phyloP scores from a whole-genome alignment of 2,329 filamentous ascomycete genomes.

The Fusarium vanettenii region DNA sequence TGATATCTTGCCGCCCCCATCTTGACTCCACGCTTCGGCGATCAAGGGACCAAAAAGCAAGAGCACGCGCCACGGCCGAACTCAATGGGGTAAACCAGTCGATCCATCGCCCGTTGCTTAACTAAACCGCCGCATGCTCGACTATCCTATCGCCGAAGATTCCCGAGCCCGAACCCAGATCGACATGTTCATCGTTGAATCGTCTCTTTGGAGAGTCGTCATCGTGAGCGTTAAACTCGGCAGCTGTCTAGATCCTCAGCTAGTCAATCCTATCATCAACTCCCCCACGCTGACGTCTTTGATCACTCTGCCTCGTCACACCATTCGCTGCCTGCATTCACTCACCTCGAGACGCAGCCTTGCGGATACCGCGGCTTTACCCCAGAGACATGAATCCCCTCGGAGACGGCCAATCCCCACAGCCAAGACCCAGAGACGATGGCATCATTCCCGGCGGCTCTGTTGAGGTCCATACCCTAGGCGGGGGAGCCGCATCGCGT shows the following conservation, averaged over 20 bases:
- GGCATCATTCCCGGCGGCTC: slow-evolving; percentile 29
- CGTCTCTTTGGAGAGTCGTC: slow-evolving; percentile 11
- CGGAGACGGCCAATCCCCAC: not conserved
- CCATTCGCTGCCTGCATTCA: slow-evolving; percentile 25
- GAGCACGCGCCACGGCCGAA: slow-evolving; percentile 25
- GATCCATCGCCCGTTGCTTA: slow-evolving; percentile 3
- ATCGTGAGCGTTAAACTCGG: slow-evolving; percentile 6
- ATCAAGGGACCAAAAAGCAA: slow-evolving; percentile 34
- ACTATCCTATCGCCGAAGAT: not conserved
- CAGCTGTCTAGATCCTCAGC: slow-evolving; percentile 14
- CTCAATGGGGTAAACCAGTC: slow-evolving; percentile 15
- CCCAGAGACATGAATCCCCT: slow-evolving; percentile 1
- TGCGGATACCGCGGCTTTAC: slow-evolving; percentile 5
- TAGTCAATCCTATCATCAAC: not conserved
- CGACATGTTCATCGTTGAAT: slow-evolving; percentile 19
- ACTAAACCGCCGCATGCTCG: not conserved
- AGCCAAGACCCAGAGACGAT: slow-evolving; percentile 7
- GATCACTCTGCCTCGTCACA: slow-evolving; percentile 16
- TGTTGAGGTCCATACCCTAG: slow-evolving; percentile 19
- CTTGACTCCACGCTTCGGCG: slow-evolving; percentile 12
- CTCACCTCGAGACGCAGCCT: slow-evolving; percentile 25
- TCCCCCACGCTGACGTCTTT: not conserved
- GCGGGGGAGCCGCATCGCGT: slow-evolving; percentile 15
- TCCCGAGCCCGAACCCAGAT: slow-evolving; percentile 1
- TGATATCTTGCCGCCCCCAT: slow-evolving; percentile 13